Evolutionary conservation across 371 early-diverging fungal genomes (phyloP), one percentile per base, ranked within the genome.

Genomic region (Mortierella sp.): DNA sequence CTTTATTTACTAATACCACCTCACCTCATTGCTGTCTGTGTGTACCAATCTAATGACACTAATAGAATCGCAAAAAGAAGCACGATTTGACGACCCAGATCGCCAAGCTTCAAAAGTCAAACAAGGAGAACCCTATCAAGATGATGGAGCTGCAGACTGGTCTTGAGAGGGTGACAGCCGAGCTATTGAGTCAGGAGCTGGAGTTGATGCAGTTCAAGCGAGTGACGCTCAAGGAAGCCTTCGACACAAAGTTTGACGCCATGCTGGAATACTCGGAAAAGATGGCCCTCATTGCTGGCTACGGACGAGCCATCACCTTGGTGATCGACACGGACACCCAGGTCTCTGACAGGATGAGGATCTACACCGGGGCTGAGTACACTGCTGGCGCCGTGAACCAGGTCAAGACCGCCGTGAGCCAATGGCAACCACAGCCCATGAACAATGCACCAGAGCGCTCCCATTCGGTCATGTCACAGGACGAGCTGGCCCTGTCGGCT

Each of bases 101-200:
- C 26, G 63, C 67, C 16, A 83, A 79, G 34, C 64, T 52, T 26
- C 84, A 83, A 50, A 83, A 83, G 41, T 71, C 84, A 10, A 79
- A 65, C 84, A 83, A 83, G 34, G 84, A 83, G 34, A 83, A 83
- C 34, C 84, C 84, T 8, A 83, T 83, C 71, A 83, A 83, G 58
- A 44, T 83, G 76, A 83, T 83, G 84, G 79, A 83, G n/a, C 64
- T 83, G 24, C 84, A 83, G 37, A 79, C 22, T 5, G 40, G 63
- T 4, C 71, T 83, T 2, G 84, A 83, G n/a, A 48, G 79, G 9
- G 84, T 83, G 10, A 43, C 79, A 16, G 79, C 79, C 2, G 84
- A 83, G 26, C 64, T 83, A 19, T 11, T 79, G 64, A 40, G 9
- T 4, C 84, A 83, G 44, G 84, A 83, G 41, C 73, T 83, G 19